A percentile compares a stretch with the other conserved stretches of the same genome.
Evolutionary conservation across 176 grass and related monocot genomes (phyloP).

Genomic region (Carex myosuroides): DNA sequence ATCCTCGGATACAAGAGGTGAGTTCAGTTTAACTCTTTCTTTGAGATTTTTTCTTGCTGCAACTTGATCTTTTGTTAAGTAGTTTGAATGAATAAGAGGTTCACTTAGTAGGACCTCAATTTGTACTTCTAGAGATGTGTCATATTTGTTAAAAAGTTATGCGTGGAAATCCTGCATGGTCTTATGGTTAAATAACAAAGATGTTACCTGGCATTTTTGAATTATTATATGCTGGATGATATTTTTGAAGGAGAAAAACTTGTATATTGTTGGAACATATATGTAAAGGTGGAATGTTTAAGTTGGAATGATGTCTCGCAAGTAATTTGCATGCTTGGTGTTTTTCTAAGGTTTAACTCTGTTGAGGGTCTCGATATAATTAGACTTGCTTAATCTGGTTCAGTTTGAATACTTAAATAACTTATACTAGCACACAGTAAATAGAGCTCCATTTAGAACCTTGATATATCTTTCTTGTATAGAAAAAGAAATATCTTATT

Average conservation of each 20-base stretch:
- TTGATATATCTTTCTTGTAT: too few relatives aligned
- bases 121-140: not conserved
- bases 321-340: not conserved
- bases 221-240: not conserved
- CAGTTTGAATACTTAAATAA: not conserved
- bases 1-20: constrained; percentile 69
- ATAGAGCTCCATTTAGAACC: too few relatives aligned
- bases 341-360: not conserved
- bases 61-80: not conserved
- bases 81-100: not conserved
- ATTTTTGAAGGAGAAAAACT: not conserved
- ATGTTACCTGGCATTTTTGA: not conserved
- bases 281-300: not conserved
- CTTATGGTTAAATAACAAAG: not conserved
- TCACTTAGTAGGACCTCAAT: not conserved
- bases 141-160: not conserved
- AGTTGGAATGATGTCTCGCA: not conserved
- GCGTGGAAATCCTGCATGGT: not conserved
- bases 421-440: not conserved
- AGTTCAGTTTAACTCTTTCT: not conserved
- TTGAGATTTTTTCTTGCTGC: not conserved
- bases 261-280: too few relatives aligned
- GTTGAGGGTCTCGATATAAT: not conserved
- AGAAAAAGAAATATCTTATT: not conserved
- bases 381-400: not conserved